Evolutionary conservation across 2,329 filamentous ascomycete species (phyloP).

Genomic region (Colletotrichum sp.): DNA sequence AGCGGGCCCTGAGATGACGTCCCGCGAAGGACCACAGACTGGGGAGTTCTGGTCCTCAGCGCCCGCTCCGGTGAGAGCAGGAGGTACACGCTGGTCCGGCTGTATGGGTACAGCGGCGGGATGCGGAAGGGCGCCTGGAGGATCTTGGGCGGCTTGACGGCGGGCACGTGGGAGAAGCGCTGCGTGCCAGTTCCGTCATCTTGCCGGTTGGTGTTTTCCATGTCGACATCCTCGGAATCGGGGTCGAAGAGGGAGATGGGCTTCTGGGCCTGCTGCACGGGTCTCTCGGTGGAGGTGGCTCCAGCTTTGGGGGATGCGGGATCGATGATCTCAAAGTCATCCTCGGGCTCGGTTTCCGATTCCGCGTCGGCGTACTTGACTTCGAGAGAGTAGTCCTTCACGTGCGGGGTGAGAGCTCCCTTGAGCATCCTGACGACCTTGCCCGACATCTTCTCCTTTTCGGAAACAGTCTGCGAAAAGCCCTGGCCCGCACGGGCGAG

Average conservation of each 20-base stretch:
- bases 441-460: constrained; percentile 68
- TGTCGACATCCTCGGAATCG: constrained; percentile 38
- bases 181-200: constrained; percentile 21
- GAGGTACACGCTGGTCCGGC: constrained; percentile 67
- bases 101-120: constrained; percentile 70
- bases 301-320: constrained; percentile 43
- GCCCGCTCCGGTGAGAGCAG: constrained; percentile 59
- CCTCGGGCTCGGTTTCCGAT: constrained; percentile 29
- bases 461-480: constrained; percentile 64
- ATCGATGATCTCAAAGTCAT: constrained; percentile 69
- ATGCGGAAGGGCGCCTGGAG: constrained; percentile 69
- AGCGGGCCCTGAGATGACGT: constrained; percentile 62
- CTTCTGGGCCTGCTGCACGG: constrained; percentile 29
- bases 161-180: constrained; percentile 56
- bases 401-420: constrained; percentile 68
- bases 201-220: constrained; percentile 21
- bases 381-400: constrained; percentile 67
- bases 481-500: constrained; percentile 59
- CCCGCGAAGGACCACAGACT: constrained; percentile 62
- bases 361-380: constrained; percentile 54
- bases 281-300: background rate
- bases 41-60: constrained; percentile 45
- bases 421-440: constrained; percentile 78
- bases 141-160: constrained; percentile 55
- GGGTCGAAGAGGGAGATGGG: constrained; percentile 66